These are phyloP conservation scores for Entomortierella beljakovae DNA, from an alignment of 192 early-diverging fungal genomes.

Conservation along the genomic window DNA sequence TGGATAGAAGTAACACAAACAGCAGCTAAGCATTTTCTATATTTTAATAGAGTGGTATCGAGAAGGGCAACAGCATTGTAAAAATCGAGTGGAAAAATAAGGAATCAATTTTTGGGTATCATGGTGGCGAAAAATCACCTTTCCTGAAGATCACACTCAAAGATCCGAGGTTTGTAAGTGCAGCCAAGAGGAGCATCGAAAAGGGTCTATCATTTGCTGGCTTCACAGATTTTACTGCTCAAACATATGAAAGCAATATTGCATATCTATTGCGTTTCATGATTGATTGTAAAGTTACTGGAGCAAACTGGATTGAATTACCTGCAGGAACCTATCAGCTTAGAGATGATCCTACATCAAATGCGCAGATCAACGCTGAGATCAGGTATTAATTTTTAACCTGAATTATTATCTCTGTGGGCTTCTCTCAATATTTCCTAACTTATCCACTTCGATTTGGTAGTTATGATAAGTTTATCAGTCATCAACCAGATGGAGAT, in stretches of 20 bases:
- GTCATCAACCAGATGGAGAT: slow-evolving; percentile 88
- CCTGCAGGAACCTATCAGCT: slow-evolving; percentile 79
- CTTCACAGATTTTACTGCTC: slow-evolving; percentile 32
- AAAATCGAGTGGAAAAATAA: slow-evolving; percentile 80
- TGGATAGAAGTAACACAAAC: neutral
- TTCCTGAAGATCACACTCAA: slow-evolving; percentile 83
- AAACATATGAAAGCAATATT: slow-evolving; percentile 91
- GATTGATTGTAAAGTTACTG: slow-evolving; percentile 89
- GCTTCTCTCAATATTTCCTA: too few species aligned
- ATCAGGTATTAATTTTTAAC: slow-evolving; percentile 52
- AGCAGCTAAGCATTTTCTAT: neutral
- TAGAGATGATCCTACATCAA: slow-evolving; percentile 59
- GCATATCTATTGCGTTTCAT: slow-evolving; percentile 91
- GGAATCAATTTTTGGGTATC: slow-evolving; percentile 89
- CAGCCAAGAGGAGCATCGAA: slow-evolving; percentile 35
- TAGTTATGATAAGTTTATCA: slow-evolving; percentile 80
- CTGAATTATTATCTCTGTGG: too few species aligned
- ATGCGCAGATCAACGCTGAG: slow-evolving; percentile 88
- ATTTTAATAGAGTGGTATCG: slow-evolving; percentile 37
- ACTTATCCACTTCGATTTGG: neutral
- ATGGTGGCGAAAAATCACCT: slow-evolving; percentile 80
- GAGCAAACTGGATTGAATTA: slow-evolving; percentile 94
- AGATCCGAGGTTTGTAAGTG: slow-evolving; percentile 60
- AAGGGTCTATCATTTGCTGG: slow-evolving; percentile 47
- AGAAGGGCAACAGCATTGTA: slow-evolving; percentile 57